Conservation (phyloP, 208 protist genomes). For the Leishmania mexicana region DNA sequence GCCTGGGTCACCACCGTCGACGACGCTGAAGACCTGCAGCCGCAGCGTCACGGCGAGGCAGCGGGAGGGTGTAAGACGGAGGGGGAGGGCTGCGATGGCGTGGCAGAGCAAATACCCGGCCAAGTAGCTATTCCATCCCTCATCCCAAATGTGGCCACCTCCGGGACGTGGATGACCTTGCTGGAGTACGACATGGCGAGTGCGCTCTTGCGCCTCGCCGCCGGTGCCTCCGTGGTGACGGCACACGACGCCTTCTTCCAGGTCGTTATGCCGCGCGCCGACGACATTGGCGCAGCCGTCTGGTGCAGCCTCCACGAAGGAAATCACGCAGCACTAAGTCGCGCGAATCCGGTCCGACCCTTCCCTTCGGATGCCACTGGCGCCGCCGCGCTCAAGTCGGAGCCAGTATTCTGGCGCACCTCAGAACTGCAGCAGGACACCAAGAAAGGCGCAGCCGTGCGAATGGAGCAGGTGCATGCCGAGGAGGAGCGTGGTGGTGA, state of each 20-base stretch:
- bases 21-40: not conserved
- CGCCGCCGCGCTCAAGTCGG: not conserved
- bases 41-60: not conserved
- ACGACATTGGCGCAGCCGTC: slow-evolving; percentile 17
- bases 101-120: not conserved
- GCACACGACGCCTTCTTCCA: slow-evolving; percentile 28
- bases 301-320: slow-evolving; percentile 6
- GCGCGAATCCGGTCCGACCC: not conserved
- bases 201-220: slow-evolving; percentile 28
- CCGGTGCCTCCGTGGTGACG: not conserved
- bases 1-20: slow-evolving; percentile 1
- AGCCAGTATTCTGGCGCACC: not conserved
- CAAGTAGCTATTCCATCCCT: not conserved
- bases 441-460: not conserved
- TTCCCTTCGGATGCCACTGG: not conserved
- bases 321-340: not conserved
- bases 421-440: slow-evolving; percentile 9
- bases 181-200: slow-evolving; percentile 36
- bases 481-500: not conserved
- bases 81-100: not conserved
- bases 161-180: slow-evolving; percentile 21
- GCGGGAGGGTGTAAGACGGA: too few species aligned
- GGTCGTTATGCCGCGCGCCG: slow-evolving; percentile 15
- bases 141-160: not conserved
- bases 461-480: not conserved